Percentiles rank a stretch among this genome's conserved stretches.
Conservation (phyloP, 306 rosid genomes). For the Prunus padus region DNA sequence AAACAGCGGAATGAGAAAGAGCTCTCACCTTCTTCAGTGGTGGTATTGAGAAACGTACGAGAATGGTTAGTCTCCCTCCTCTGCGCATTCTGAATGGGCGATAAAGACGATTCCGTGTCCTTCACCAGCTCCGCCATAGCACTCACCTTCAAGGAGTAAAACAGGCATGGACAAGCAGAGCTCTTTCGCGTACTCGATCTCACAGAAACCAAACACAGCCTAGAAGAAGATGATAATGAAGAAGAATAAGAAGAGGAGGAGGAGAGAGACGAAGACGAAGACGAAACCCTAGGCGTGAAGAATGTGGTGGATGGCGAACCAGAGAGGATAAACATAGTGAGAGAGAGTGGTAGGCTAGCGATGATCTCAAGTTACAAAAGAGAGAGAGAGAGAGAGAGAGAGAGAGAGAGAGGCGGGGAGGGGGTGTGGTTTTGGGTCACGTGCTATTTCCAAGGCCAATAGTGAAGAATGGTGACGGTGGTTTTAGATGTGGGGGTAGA, state of each 20-base stretch:
- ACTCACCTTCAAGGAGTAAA: slow-evolving; percentile 23
- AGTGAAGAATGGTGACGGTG: not conserved
- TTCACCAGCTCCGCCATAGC: slow-evolving; percentile 48
- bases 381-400: not conserved
- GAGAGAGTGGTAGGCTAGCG: not conserved
- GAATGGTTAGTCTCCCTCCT: slow-evolving; percentile 32
- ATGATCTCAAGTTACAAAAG: too few relatives aligned
- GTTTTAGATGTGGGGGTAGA: slow-evolving; percentile 6
- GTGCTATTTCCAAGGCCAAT: not conserved
- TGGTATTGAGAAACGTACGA: slow-evolving; percentile 42
- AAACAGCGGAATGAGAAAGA: not conserved
- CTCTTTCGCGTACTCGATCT: slow-evolving; percentile 22
- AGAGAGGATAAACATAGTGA: slow-evolving; percentile 45
- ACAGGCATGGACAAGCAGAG: slow-evolving; percentile 26
- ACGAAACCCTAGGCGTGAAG: slow-evolving; percentile 32
- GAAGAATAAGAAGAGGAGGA: slow-evolving; percentile 14
- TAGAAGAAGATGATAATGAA: slow-evolving; percentile 14
- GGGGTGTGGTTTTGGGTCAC: slow-evolving; percentile 1
- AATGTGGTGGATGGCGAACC: slow-evolving; percentile 26
- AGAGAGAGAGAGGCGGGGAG: not conserved
- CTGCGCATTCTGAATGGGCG: slow-evolving; percentile 15
- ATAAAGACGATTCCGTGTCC: slow-evolving; percentile 31
- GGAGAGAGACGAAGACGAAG: slow-evolving; percentile 15
- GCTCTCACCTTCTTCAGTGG: slow-evolving; percentile 38
- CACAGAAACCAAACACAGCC: slow-evolving; percentile 30